Base-by-base conservation (phyloP, 805 yeast genomes). In the Cyberlindnera sargentensis region DNA sequence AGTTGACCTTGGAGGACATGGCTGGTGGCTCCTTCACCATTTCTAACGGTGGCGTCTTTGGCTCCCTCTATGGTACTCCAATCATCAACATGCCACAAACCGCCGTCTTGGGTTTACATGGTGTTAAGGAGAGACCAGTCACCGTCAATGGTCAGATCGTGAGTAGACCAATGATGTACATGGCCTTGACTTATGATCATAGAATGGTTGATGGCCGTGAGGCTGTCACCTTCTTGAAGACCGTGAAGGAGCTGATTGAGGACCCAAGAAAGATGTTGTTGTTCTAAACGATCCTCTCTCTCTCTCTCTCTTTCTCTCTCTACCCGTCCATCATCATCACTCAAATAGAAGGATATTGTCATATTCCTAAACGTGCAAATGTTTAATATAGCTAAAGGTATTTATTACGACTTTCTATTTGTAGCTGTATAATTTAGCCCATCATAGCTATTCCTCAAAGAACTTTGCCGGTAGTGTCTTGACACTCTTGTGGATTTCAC, bases 1-100 rank as follows among this genome's bases (percentile, higher is more conserved):
- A 93, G 72, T 78, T 93, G 63, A 87, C 97, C 44, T 71, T 93
- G 53, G 99, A 93, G 75, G 99, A 93, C 68, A 91, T 93, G 98
- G 78, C 96, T 48, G 99, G 99, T 67, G 99, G 99, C 68, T 90
- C 98, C 47, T 90, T 93, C 76, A 93, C 99, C 61, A 93, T 93
- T 60, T 93, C 98, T 44, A 93, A 93, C 73, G 99, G 99, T 66
- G 99, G 99, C 68, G 96, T 93, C 46, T 93, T 93, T 61, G 99
- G 99, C 52, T 93, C 98, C 26, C 75, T 93, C 55, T 88, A 84
- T 67, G 99, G 99, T 66, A 93, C 99, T 42, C 99, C 99, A 61
- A 93, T 93, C 69, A 91, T 93, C 66, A 93, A 93, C 78, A 71
- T 85, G 79, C 99, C 99, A 43, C 99, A 93, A 73, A 89, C 96